Conservation (phyloP, 2,329 filamentous ascomycete species). For the Davidsoniella neocaledoniae region DNA sequence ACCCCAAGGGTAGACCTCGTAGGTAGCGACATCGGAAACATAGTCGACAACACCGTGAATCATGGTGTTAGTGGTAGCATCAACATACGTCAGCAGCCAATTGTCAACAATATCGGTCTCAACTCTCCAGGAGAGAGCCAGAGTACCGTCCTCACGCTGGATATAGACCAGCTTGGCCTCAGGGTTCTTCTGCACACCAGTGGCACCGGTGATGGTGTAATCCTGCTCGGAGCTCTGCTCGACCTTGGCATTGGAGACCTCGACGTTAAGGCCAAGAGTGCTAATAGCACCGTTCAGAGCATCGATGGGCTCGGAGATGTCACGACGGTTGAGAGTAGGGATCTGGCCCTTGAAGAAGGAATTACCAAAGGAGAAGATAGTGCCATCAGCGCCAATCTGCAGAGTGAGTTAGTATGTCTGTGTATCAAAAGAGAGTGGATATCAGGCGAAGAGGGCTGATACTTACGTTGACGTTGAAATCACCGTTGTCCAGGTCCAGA, state of each 20-base stretch:
- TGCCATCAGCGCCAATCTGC: conserved; percentile 33
- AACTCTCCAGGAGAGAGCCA: conserved; percentile 38
- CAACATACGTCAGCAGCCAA: conserved; percentile 43
- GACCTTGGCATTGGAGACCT: conserved; percentile 17
- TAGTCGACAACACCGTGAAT: conserved; percentile 40
- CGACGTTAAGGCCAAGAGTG: conserved; percentile 20
- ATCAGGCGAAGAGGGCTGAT: background rate
- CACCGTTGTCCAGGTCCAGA: conserved; percentile 42
- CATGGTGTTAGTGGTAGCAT: conserved; percentile 29
- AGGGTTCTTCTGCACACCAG: conserved; percentile 33
- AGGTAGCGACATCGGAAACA: conserved; percentile 33
- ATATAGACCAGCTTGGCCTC: conserved; percentile 40
- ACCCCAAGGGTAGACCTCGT: conserved; percentile 40
- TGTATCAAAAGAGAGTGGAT: background rate
- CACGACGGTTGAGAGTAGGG: conserved; percentile 24
- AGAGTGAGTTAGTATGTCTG: conserved; percentile 1
- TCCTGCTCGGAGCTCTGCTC: conserved; percentile 18
- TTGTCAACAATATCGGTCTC: conserved; percentile 40
- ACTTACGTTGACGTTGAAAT: conserved; percentile 43
- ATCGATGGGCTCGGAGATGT: conserved; percentile 25
- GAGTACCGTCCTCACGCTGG: conserved; percentile 27
- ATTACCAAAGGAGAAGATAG: conserved; percentile 41
- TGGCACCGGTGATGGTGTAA: conserved; percentile 29
- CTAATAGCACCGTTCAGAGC: conserved; percentile 27
- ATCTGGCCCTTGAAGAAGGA: conserved; percentile 27